Evolutionary conservation across 495 filamentous ascomycete genomes (phyloP).

Genomic region (Penicillium odoratum): DNA sequence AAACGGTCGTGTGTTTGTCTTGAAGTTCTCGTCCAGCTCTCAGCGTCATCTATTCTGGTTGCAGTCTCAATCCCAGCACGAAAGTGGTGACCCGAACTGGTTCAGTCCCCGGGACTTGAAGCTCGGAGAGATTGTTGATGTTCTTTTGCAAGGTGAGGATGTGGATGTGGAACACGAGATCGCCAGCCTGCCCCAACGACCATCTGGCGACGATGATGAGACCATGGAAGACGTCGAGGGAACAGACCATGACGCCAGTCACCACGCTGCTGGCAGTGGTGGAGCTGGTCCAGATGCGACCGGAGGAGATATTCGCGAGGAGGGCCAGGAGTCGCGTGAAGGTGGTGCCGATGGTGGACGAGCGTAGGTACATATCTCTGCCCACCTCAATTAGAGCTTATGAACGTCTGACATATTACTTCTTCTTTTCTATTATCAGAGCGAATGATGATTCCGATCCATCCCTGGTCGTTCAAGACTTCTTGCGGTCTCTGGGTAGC

Average conservation of each 20-base stretch:
- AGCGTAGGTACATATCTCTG: conserved; percentile 87
- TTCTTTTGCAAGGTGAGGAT: conserved; percentile 83
- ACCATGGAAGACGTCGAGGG: conserved; percentile 84
- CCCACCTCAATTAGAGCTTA: conserved; percentile 9
- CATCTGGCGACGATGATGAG: conserved; percentile 62
- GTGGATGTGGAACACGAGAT: conserved; percentile 80
- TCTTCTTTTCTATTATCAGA: conserved; percentile 25
- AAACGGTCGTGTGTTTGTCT: conserved; percentile 85
- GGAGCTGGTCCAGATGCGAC: conserved; percentile 85
- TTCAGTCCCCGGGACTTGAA: conserved; percentile 79
- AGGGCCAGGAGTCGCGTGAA: conserved; percentile 82
- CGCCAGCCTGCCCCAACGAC: conserved; percentile 54
- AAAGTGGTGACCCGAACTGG: conserved; percentile 67
- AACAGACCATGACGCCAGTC: conserved; percentile 52
- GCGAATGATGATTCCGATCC: conserved; percentile 54
- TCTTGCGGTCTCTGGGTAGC: conserved; percentile 77
- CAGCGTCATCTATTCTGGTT: conserved; percentile 94
- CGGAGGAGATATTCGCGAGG: conserved; percentile 84
- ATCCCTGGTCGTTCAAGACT: conserved; percentile 72
- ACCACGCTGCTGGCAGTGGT: conserved; percentile 62
- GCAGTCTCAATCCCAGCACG: conserved; percentile 81
- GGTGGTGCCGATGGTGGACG: conserved; percentile 93
- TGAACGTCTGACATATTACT: conserved; percentile 9
- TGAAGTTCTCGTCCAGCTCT: conserved; percentile 94
- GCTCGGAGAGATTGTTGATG: conserved; percentile 82